Evolutionary conservation across 2,329 filamentous ascomycete genomes (phyloP).

Genomic region (Diaporthe caulivora): DNA sequence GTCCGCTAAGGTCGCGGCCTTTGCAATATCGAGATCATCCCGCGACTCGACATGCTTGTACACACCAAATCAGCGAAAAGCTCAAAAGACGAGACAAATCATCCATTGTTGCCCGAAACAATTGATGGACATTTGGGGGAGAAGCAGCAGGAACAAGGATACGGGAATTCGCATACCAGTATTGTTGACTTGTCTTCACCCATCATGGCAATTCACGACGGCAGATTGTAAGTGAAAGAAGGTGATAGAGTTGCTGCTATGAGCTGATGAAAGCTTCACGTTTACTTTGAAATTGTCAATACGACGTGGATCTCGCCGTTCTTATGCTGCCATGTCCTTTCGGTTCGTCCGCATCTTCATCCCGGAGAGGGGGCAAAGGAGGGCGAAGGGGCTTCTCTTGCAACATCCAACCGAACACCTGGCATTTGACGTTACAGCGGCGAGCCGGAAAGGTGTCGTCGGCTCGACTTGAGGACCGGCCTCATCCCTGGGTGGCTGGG

Average conservation of each 20-base stretch:
- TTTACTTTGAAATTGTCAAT: neutral
- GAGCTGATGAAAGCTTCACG: neutral
- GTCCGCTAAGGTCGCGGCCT: neutral
- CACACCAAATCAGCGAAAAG: neutral
- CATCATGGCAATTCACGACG: neutral
- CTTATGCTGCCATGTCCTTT: neutral
- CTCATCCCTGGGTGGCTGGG: neutral
- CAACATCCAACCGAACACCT: neutral
- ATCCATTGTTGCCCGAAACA: too few species aligned
- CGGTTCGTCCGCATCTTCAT: neutral
- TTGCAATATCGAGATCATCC: conserved; percentile 2
- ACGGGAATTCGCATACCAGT: neutral
- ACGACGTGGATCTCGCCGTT: neutral
- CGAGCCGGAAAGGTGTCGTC: conserved; percentile 19
- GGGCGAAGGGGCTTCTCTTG: neutral
- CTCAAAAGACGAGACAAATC: too few species aligned
- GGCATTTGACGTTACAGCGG: conserved; percentile 1
- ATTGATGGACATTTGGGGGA: too few species aligned
- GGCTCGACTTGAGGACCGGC: conserved; percentile 10
- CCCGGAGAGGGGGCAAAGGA: conserved; percentile 14
- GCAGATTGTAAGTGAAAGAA: neutral
- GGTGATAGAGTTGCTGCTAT: neutral
- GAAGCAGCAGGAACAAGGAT: too few species aligned
- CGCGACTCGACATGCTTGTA: conserved; percentile 14
- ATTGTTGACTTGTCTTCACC: conserved; percentile 22